Evolutionary conservation across 768 basidiomycete genomes (phyloP), one percentile per base, ranked within the genome.

Genomic region (Sarcodon aspratus): DNA sequence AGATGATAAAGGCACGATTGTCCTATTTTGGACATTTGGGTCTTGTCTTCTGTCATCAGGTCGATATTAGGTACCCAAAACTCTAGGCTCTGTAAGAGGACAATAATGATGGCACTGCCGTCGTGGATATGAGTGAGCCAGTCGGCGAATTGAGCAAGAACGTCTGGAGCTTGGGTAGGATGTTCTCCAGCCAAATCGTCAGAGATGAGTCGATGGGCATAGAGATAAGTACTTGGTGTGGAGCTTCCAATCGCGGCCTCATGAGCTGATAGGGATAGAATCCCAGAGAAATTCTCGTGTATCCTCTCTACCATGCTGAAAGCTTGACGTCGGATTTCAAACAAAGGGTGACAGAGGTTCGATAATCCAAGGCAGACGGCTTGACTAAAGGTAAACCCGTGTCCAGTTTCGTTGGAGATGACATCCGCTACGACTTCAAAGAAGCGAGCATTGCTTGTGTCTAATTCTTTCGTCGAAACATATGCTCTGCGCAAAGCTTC

Each of bases 31-130:
- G 82, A 76, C 3, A 81, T 64, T 33, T 65, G 67, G 2, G 74
- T 70, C 50, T 71, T 73, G 51, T 79, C 78, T 48, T 81, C 78
- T 1, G 70, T 67, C 63, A 82, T 75, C 17, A 92, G 72, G 50
- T 82, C 75, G 60, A 94, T 76, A 57, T 80, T 79, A 9, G 80
- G 72, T 34, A 90, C 74, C 93, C 94, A 97, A 53, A 79, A 78
- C 59, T 90, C 86, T 49, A 96, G 63, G 57, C 83, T 79, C 61
- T 86, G 82, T 3, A 97, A 68, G 37, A 92, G 69, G 9, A 86
- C 67, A 42, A 85, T 63, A 9, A 70, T 66, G 21, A 70, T 59
- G 50, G 66, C 71, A 9, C 68, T 69, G n/a, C 64, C 59, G 43
- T 69, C 69, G 51, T 70, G 71, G 18, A 89, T 63, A 48, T 77